These are phyloP conservation scores for Tausonia pullulans DNA, from an alignment of 1,284 basidiomycete species.

Conservation along the genomic window DNA sequence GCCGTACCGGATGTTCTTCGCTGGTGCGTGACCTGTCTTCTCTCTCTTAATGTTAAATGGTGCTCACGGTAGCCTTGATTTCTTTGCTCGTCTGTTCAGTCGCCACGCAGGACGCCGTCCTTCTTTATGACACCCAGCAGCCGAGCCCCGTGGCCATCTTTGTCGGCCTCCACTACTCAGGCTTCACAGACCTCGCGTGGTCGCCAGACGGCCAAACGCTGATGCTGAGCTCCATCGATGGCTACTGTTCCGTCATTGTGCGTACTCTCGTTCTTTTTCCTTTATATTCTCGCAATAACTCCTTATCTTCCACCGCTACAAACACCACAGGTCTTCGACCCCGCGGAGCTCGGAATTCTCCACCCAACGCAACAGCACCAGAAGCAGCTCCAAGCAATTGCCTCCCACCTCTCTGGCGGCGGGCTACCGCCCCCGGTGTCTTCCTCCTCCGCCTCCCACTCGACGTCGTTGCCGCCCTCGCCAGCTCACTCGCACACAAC, in stretches of 20 bases:
- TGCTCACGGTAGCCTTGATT: too few species aligned
- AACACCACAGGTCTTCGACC: constrained; percentile 37
- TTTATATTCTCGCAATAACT: background rate
- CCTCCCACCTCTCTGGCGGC: constrained; percentile 49
- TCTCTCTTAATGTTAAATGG: too few species aligned
- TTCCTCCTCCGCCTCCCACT: constrained; percentile 33
- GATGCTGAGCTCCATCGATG: constrained; percentile 84
- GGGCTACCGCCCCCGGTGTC: constrained; percentile 27
- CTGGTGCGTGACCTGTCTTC: constrained; percentile 27
- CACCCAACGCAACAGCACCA: constrained; percentile 79
- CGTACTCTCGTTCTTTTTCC: constrained; percentile 25
- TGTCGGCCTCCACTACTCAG: constrained; percentile 91
- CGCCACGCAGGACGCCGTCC: constrained; percentile 89
- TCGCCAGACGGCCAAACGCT: constrained; percentile 90
- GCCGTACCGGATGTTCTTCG: constrained; percentile 89
- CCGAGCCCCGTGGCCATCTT: constrained; percentile 83
- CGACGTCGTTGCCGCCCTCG: constrained; percentile 36
- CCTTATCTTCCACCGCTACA: background rate
- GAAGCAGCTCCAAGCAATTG: constrained; percentile 74
- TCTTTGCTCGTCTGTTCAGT: constrained; percentile 35
- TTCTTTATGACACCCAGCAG: constrained; percentile 96
- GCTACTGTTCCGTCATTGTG: constrained; percentile 88
- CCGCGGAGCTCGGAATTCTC: constrained; percentile 78
- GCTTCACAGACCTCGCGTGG: constrained; percentile 96
- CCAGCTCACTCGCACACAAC: constrained; percentile 39